These are phyloP conservation scores for Boletus subcaerulescens DNA, from an alignment of 768 basidiomycete genomes.

Conservation along the genomic window DNA sequence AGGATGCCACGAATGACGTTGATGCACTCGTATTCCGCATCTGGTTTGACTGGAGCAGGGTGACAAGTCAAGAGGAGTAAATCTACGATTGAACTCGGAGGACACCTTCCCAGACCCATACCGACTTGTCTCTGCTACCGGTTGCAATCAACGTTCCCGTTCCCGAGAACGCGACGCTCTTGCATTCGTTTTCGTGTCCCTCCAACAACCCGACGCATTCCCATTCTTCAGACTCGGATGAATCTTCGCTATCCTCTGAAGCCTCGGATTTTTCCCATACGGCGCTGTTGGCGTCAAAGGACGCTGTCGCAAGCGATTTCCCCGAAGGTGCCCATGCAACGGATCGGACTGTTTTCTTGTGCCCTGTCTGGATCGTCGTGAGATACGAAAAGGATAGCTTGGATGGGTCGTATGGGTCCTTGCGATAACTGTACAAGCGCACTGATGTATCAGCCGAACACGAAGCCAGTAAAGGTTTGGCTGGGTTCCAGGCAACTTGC, in stretches of 20 bases:
- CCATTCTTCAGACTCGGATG: constrained; percentile 58
- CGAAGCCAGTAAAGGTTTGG: constrained; percentile 77
- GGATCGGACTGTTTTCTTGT: constrained; percentile 82
- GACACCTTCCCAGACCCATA: constrained; percentile 98
- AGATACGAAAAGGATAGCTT: constrained; percentile 43
- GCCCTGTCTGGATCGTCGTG: constrained; percentile 75
- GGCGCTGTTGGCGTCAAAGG: constrained; percentile 90
- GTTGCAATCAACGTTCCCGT: constrained; percentile 83
- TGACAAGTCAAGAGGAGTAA: not conserved
- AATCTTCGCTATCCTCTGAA: constrained; percentile 34
- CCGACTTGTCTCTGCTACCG: constrained; percentile 94
- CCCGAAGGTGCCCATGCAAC: constrained; percentile 60
- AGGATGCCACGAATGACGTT: constrained; percentile 95
- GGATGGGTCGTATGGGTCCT: constrained; percentile 22
- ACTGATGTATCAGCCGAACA: constrained; percentile 95
- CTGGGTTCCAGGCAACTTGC: constrained; percentile 87
- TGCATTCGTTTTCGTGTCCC: constrained; percentile 96
- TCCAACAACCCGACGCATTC: constrained; percentile 85
- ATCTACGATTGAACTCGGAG: not conserved
- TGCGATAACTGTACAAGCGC: constrained; percentile 71
- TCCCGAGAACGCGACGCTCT: constrained; percentile 79
- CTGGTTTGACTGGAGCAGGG: constrained; percentile 66
- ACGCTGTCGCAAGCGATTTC: constrained; percentile 81
- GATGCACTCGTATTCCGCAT: constrained; percentile 92
- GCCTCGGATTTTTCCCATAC: constrained; percentile 77